Percentiles rank a stretch among this genome's conserved stretches.
Conservation (phyloP, 2,329 filamentous ascomycete genomes). For the Corniculantispora saksenae region DNA sequence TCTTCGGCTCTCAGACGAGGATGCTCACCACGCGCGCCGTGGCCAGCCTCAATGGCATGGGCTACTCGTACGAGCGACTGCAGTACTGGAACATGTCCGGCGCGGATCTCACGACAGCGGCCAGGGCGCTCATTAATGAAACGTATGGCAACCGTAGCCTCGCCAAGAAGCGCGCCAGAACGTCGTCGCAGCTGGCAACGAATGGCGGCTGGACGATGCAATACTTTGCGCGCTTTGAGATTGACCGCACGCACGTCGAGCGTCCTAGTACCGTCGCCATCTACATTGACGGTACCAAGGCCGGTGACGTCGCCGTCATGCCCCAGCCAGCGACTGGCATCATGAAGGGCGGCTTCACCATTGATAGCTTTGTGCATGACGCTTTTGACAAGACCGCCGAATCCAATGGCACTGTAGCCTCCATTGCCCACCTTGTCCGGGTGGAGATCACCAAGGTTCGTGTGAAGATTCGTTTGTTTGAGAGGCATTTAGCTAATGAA, state of each 20-base stretch:
- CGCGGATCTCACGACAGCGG: conserved; percentile 17
- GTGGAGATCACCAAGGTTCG: conserved; percentile 2
- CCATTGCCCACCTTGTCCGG: not conserved
- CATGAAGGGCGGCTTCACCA: conserved; percentile 28
- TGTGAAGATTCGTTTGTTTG: not conserved
- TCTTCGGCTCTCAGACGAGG: conserved; percentile 34
- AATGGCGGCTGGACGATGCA: not conserved
- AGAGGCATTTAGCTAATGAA: not conserved
- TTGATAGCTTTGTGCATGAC: conserved; percentile 63
- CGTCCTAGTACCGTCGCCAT: conserved; percentile 23
- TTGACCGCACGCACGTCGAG: conserved; percentile 24
- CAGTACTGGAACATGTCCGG: conserved; percentile 21
- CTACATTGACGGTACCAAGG: conserved; percentile 22
- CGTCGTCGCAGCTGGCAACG: not conserved
- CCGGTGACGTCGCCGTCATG: conserved; percentile 25
- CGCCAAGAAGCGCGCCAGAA: not conserved
- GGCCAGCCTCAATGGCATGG: conserved; percentile 22
- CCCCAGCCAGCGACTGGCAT: conserved; percentile 19
- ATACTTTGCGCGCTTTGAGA: conserved; percentile 23
- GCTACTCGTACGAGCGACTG: conserved; percentile 27
- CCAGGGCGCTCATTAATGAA: conserved; percentile 23
- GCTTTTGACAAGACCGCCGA: conserved; percentile 35
- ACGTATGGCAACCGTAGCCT: conserved; percentile 16
- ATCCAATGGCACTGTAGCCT: not conserved
- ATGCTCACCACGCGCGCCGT: conserved; percentile 37